Evolutionary conservation across 257 asterid genomes (phyloP).

Genomic region (Buddleja alternifolia): DNA sequence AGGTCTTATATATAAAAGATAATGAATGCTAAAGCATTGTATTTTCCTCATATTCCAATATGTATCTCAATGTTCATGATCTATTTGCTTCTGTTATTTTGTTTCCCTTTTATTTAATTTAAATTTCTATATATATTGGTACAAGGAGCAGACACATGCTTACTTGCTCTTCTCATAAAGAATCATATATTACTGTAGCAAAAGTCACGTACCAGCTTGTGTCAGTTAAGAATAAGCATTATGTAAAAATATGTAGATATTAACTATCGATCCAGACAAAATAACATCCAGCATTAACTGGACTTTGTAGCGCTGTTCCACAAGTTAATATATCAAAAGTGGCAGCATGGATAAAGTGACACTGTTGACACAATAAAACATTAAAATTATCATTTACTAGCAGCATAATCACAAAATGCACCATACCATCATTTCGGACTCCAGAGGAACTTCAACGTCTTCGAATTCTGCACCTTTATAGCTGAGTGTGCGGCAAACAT

Average conservation of each 20-base stretch:
- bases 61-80: background rate
- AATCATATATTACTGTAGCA: conserved; percentile 11
- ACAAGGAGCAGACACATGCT: conserved; percentile 4
- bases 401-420: conserved; percentile 21
- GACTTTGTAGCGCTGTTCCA: background rate
- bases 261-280: conserved; percentile 13
- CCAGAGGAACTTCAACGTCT: conserved; percentile 91
- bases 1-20: conserved; percentile 11
- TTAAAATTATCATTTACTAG: conserved; percentile 23
- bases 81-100: background rate
- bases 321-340: conserved; percentile 18
- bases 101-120: background rate
- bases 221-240: conserved; percentile 20
- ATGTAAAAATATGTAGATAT: conserved; percentile 1
- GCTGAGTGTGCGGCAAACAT: conserved; percentile 98
- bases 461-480: conserved; percentile 96
- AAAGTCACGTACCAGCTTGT: conserved; percentile 23
- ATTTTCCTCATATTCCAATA: background rate
- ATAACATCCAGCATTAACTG: background rate
- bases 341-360: conserved; percentile 4
- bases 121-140: background rate
- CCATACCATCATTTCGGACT: conserved; percentile 76
- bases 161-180: conserved; percentile 8
- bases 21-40: background rate
- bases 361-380: background rate